Base-by-base conservation (phyloP, 345 rosid species). In the Carallia pectinifolia region DNA sequence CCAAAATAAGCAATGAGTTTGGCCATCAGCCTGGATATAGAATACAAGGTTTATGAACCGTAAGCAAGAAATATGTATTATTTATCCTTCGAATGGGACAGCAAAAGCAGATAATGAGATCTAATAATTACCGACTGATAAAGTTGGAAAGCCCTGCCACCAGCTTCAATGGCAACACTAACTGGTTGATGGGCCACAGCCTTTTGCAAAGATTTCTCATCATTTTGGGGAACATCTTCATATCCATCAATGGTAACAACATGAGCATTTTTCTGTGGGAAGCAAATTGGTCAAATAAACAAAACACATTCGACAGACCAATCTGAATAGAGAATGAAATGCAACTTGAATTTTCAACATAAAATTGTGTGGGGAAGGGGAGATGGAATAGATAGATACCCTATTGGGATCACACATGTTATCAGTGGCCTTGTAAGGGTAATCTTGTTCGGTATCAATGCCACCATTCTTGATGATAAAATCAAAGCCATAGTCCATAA, bases 141-240 rank as follows among this genome's bases (percentile, higher is more conserved):
- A 29, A 70, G 71, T 54, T 76, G 79, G 38, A 76, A 76, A 59
- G 37, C 53, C 68, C 75, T 70, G 62, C 79, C 79, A 44, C 79
- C 76, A 36, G 80, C 80, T 77, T 77, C 80, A 48, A 77, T 77
- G 69, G 80, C 80, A 27, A 76, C 76, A 34, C 75, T 71, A 27
- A 76, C 72, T 8, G 80, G 80, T 58, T 76, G 80, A 55, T 71
- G n/a, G 13, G 70, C 80, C 15, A 71, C 70, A 12, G 80, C 80
- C 62, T 77, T 77, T 44, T 62, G 53, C 66, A 77, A 39, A 9
- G 76, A 62, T 4, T 62, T 71, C 76, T 77, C 80, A 34, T 77
- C 76, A 38, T 71, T 71, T 33, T 39, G 30, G 0, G 76, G 76
- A 50, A 71, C 80, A 72, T 77, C 80, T 62, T 77, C 76, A 29